These are phyloP conservation scores for Entomophthora muscae DNA, from an alignment of 371 early-diverging fungal species.

Conservation along the genomic window DNA sequence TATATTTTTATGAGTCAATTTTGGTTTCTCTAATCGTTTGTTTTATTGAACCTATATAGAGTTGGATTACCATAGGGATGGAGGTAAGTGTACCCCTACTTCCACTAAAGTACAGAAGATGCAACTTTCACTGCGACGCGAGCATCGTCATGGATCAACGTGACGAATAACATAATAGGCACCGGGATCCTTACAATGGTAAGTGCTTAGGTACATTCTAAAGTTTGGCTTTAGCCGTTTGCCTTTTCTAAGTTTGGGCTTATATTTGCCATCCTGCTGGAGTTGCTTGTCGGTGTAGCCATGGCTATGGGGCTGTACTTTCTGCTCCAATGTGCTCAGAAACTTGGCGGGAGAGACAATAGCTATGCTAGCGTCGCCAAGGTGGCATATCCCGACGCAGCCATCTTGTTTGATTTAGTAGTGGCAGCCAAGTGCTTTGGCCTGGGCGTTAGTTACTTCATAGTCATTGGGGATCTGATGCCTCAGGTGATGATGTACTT, in stretches of 20 bases:
- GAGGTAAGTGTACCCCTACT: no score
- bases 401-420: conserved; percentile 82
- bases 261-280: conserved; percentile 53
- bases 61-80: no score
- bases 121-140: conserved; percentile 1
- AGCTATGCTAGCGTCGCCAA: conserved; percentile 80
- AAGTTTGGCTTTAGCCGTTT: conserved; percentile 29
- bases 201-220: conserved; percentile 11
- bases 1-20: no score
- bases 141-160: conserved; percentile 32
- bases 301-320: conserved; percentile 73
- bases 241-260: conserved; percentile 77
- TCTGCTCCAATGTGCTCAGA: conserved; percentile 49
- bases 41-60: no score
- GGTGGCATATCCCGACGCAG: conserved; percentile 80
- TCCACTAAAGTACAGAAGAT: no score
- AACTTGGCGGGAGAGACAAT: conserved; percentile 50
- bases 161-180: conserved; percentile 87
- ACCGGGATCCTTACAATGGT: conserved; percentile 94
- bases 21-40: no score
- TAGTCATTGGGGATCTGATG: conserved; percentile 91
- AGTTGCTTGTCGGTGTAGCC: conserved; percentile 49
- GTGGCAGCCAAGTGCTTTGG: conserved; percentile 99
- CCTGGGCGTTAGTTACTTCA: conserved; percentile 93
- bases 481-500: conserved; percentile 34